These are phyloP conservation scores for Claviceps fusiformis DNA, from an alignment of 2,329 filamentous ascomycete genomes.

Conservation along the genomic window DNA sequence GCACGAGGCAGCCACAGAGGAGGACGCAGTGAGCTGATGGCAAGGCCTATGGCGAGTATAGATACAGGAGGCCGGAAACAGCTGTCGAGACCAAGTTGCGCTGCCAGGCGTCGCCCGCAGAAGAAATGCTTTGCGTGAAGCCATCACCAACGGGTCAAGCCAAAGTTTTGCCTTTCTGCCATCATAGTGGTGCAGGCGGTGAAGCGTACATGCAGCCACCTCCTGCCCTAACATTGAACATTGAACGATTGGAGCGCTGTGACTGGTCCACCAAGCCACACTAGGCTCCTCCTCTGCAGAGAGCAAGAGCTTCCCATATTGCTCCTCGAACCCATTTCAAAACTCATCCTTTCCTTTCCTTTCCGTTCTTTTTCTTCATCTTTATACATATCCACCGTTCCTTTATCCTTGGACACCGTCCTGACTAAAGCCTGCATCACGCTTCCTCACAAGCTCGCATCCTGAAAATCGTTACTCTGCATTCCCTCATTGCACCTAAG, in stretches of 20 bases:
- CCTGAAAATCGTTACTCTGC: background rate
- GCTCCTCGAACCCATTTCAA: background rate
- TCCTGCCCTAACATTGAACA: background rate
- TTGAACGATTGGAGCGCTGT: too few species aligned
- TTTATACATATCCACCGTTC: background rate
- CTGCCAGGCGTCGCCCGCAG: background rate
- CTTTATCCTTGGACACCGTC: background rate
- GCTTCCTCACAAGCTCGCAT: background rate
- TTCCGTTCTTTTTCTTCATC: background rate
- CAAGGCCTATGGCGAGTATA: background rate
- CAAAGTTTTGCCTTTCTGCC: constrained; percentile 10
- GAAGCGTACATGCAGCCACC: background rate
- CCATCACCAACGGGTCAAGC: background rate
- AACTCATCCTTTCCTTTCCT: too few species aligned
- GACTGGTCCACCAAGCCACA: background rate
- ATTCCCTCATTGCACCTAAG: background rate
- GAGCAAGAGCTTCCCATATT: background rate
- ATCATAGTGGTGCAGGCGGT: constrained; percentile 11
- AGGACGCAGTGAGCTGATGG: background rate
- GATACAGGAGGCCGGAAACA: background rate
- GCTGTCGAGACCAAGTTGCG: background rate
- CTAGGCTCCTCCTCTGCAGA: background rate
- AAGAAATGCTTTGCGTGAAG: background rate
- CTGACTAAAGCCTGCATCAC: background rate
- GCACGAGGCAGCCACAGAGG: background rate